A percentile compares a stretch with the other conserved stretches of the same genome.
Evolutionary conservation across 1,139 yeast genomes (phyloP).

Genomic region (Suhomyces bokatorum): DNA sequence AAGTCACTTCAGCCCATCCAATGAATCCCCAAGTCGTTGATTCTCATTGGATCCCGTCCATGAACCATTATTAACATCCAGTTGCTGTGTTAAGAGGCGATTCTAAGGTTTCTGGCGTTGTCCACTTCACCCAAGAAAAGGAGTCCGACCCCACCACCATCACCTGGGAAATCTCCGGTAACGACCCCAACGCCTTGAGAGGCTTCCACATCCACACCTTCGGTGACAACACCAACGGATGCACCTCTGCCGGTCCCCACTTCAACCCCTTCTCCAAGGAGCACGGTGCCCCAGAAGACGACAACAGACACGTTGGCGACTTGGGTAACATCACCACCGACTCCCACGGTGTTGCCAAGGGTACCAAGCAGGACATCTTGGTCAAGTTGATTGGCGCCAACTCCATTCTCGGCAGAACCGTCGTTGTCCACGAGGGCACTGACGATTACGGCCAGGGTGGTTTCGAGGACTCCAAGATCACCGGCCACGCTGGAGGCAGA

Average conservation of each 20-base stretch:
- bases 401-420: slow-evolving; percentile 92
- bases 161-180: slow-evolving; percentile 85
- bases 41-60: no score
- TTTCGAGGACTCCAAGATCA: slow-evolving; percentile 87
- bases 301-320: slow-evolving; percentile 93
- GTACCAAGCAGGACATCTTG: slow-evolving; percentile 73
- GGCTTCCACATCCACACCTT: slow-evolving; percentile 98
- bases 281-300: slow-evolving; percentile 95
- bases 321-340: slow-evolving; percentile 92
- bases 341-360: slow-evolving; percentile 84
- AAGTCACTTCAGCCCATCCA: neutral
- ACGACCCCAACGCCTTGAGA: slow-evolving; percentile 81
- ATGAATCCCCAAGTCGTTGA: no score
- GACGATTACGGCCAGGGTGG: slow-evolving; percentile 98
- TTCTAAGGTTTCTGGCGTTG: slow-evolving; percentile 82
- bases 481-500: slow-evolving; percentile 99
- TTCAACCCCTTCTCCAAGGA: slow-evolving; percentile 90
- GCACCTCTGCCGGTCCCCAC: slow-evolving; percentile 99
- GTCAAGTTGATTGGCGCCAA: slow-evolving; percentile 81
- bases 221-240: slow-evolving; percentile 98
- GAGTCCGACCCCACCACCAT: slow-evolving; percentile 83
- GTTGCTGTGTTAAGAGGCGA: slow-evolving; percentile 98
- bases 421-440: slow-evolving; percentile 90
- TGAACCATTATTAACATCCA: slow-evolving; percentile 23
- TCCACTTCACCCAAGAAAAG: slow-evolving; percentile 76